phyloP scores from a whole-genome alignment of 148 eudicot genomes.

The Polygonum maritimum region DNA sequence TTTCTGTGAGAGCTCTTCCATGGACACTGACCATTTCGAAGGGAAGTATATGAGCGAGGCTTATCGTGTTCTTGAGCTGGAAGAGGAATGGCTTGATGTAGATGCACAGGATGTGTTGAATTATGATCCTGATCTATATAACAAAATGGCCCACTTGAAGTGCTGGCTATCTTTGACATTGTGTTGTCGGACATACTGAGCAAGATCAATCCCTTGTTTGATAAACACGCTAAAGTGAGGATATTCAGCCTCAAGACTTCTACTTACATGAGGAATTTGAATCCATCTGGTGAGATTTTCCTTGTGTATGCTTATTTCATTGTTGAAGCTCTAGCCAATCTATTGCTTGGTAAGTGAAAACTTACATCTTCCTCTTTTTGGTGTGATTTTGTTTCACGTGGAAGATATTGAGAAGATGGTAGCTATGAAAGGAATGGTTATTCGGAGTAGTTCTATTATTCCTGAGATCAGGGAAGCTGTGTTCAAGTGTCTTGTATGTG shows the following conservation, averaged over 20 bases:
- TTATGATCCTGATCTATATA: conserved; percentile 81
- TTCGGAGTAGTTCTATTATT: conserved; percentile 77
- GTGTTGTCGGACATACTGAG: conserved; percentile 91
- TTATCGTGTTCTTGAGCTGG: conserved; percentile 64
- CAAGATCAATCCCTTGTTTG: conserved; percentile 56
- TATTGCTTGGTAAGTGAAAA: conserved; percentile 3
- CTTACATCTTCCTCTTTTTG: conserved; percentile 1
- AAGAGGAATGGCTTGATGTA: conserved; percentile 80
- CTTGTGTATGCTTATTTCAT: neutral
- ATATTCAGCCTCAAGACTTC: conserved; percentile 76
- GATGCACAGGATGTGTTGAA: conserved; percentile 87
- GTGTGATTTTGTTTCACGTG: conserved; percentile 9
- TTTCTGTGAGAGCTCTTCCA: conserved; percentile 34
- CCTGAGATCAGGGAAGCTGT: conserved; percentile 96
- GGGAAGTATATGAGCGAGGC: conserved; percentile 77
- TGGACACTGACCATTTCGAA: conserved; percentile 43
- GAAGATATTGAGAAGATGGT: conserved; percentile 98
- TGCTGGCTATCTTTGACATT: conserved; percentile 90
- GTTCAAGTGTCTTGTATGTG: conserved; percentile 92
- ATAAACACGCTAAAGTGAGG: conserved; percentile 86
- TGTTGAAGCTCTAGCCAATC: neutral
- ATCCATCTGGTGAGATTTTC: conserved; percentile 73
- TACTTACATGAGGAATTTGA: conserved; percentile 80
- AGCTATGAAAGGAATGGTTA: conserved; percentile 91
- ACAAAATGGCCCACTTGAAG: conserved; percentile 96